A percentile compares a stretch with the other conserved stretches of the same genome.
phyloP scores from a whole-genome alignment of 139 green algal genomes.

The Eudorina sp. region DNA sequence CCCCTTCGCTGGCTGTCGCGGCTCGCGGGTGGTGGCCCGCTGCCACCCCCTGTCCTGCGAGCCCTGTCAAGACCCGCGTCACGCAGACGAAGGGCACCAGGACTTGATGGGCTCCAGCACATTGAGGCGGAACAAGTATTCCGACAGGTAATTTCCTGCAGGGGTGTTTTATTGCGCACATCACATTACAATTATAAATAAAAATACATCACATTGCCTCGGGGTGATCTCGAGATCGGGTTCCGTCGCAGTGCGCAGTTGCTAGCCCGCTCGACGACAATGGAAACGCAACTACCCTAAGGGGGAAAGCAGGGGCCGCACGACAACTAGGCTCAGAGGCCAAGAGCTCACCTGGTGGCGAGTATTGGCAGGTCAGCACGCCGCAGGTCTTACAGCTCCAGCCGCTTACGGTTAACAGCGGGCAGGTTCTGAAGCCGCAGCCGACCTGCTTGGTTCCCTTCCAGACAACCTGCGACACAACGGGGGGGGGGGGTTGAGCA shows the following conservation, averaged over 20 bases:
- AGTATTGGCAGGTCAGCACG: conserved; percentile 18
- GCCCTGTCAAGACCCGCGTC: not conserved
- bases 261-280: not conserved
- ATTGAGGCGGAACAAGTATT: not conserved
- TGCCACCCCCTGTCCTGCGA: not conserved
- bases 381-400: not conserved
- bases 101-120: not conserved
- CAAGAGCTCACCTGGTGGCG: not conserved
- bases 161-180: not conserved
- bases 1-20: not conserved
- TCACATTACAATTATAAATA: not conserved
- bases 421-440: conserved; percentile 17
- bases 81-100: not conserved
- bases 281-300: not conserved
- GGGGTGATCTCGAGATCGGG: not conserved
- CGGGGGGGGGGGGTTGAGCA: not conserved
- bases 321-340: not conserved
- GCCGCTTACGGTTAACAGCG: not conserved
- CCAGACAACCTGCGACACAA: not conserved
- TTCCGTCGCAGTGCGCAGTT: not conserved
- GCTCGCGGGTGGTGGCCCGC: not conserved
- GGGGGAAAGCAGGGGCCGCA: not conserved
- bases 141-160: conserved; percentile 13
- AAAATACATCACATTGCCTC: not conserved
- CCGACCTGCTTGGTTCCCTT: not conserved